Evolutionary conservation across 192 early-diverging fungal genomes (phyloP).

Genomic region (Backusella westeae): DNA sequence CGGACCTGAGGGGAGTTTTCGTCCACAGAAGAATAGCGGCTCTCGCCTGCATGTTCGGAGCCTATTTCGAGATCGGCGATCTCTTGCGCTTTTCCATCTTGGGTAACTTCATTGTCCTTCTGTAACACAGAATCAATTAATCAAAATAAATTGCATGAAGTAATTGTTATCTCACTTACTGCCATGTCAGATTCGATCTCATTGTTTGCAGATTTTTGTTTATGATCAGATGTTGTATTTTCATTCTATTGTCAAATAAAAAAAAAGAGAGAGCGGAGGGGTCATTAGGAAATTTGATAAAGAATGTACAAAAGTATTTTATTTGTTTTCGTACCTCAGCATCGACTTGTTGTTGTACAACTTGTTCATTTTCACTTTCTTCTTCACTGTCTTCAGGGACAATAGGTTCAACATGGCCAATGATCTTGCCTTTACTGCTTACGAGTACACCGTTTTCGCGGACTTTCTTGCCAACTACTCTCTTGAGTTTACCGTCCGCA

Average conservation of each 20-base stretch:
- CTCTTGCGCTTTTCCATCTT: neutral
- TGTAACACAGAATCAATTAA: neutral
- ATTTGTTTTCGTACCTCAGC: neutral
- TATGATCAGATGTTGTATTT: neutral
- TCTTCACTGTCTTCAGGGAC: neutral
- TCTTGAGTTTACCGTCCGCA: constrained; percentile 4
- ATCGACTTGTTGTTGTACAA: neutral
- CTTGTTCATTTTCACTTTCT: neutral
- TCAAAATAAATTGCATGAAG: neutral
- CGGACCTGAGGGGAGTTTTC: neutral
- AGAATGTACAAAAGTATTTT: neutral
- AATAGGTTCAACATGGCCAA: constrained; percentile 14
- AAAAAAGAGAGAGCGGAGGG: neutral
- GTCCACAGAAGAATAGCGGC: neutral
- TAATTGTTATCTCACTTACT: neutral
- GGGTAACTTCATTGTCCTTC: neutral
- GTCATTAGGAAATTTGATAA: neutral
- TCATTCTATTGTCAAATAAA: neutral
- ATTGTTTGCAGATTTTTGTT: neutral
- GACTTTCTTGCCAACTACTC: neutral
- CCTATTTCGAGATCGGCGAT: neutral
- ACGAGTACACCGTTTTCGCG: constrained; percentile 10
- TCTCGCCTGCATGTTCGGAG: neutral
- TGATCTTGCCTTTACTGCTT: constrained; percentile 16
- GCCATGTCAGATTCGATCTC: neutral